phyloP scores from a whole-genome alignment of 495 filamentous ascomycete species.

The Pyrenopolyporus hunteri region DNA sequence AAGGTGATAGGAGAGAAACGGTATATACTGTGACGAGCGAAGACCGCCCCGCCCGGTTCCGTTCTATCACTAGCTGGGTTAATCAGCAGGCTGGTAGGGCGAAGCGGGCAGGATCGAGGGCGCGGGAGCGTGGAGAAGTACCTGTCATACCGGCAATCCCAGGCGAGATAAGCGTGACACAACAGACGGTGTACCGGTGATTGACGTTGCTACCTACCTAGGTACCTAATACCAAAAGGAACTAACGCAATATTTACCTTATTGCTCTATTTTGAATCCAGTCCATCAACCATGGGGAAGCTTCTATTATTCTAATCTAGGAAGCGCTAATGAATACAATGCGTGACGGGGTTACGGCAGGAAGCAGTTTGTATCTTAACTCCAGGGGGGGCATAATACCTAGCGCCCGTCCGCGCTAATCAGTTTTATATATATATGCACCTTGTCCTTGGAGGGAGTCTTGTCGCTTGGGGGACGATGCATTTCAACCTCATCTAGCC shows the following conservation, averaged over 20 bases:
- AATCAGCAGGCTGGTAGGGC: conserved; percentile 59
- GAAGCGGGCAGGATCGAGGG: conserved; percentile 43
- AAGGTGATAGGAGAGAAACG: conserved; percentile 45
- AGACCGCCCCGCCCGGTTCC: conserved; percentile 60
- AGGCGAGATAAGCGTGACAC: conserved; percentile 27
- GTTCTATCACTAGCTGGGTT: conserved; percentile 66
- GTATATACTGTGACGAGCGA: conserved; percentile 56
- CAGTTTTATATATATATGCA: conserved; percentile 14
- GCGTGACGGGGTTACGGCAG: neutral
- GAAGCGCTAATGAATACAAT: neutral
- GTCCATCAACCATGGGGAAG: neutral
- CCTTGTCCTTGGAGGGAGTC: neutral
- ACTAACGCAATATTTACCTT: conserved; percentile 1
- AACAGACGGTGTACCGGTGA: conserved; percentile 39
- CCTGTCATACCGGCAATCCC: conserved; percentile 39
- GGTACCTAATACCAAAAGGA: conserved; percentile 17
- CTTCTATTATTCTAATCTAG: neutral
- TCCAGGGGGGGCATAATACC: neutral
- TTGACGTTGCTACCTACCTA: conserved; percentile 4
- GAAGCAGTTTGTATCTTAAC: neutral
- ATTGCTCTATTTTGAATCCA: neutral
- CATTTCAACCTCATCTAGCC: conserved; percentile 7
- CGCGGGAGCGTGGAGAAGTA: conserved; percentile 28
- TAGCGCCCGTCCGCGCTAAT: neutral
- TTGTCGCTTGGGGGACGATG: neutral